Evolutionary conservation across 176 grass and related monocot genomes (phyloP), one percentile per base, ranked within the genome.

Genomic region (Miscanthus lutarioriparius): DNA sequence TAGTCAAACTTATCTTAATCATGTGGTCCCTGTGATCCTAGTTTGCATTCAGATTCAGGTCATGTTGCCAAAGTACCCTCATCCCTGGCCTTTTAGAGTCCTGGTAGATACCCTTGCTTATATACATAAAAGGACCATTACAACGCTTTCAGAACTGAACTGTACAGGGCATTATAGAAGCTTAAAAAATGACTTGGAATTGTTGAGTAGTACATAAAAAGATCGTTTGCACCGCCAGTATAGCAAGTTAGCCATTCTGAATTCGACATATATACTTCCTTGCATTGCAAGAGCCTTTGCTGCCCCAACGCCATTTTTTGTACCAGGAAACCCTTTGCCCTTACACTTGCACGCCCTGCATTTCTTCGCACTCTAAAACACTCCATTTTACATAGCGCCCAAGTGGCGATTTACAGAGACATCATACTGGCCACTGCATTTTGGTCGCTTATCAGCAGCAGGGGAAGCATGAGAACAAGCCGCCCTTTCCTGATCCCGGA

Each of bases 391-490:
- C 75, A 41, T 16, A 17, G 3, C 22, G 22, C 8, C 54, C 54
- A 59, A 58, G 22, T 59, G 54, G 9, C 8, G 0, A 59, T 59
- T 59, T 59, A 59, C 54, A 59, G 54, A 59, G 20, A 58, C 23
- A 28, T 33, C 64, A 35, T 10, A 3, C 4, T 13, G 64, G 15
- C 6, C 26, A 51, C 36, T 53, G 44, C 30, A 51, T 77, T 27
- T 22, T 61, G 63, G 68, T 54, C 10, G 65, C 4, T 67, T 35
- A 51, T 53, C 62, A 77, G 70, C 90, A 90, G 77, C 87, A 90
- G 48, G 87, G 88, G 38, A 92, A 78, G 65, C 87, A 88, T 2
- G 87, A 76, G 76, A 92, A 56, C 75, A 81, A 33, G 54, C 86
- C 77, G 6, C 86, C 85, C 67, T 90, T 86, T 0, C 45, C n/a